phyloP scores from a whole-genome alignment of 164 flowering plant genomes.

The Vitis labrusca region DNA sequence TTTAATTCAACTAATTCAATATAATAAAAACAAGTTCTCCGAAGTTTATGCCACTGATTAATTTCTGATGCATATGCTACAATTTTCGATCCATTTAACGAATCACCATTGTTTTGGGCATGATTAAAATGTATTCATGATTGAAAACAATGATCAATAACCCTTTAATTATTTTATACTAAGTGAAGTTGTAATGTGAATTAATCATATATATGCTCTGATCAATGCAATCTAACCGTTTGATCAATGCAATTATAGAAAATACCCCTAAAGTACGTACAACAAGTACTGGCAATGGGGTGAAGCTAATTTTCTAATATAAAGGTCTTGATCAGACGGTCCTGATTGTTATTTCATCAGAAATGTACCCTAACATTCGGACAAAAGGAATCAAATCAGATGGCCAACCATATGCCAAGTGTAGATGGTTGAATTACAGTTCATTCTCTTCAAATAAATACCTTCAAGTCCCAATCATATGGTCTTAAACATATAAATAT shows the following conservation, averaged over 20 bases:
- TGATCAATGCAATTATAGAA: background rate
- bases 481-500: background rate
- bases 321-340: conserved; percentile 3
- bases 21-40: no score
- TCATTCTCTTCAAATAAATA: background rate
- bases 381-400: conserved; percentile 18
- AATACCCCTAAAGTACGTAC: conserved; percentile 7
- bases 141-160: no score
- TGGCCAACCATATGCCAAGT: background rate
- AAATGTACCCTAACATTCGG: conserved; percentile 20
- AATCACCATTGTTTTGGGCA: no score
- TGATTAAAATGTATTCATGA: no score
- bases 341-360: background rate
- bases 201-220: no score
- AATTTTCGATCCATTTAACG: no score
- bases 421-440: conserved; percentile 8
- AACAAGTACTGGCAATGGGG: conserved; percentile 14
- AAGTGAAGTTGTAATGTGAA: no score
- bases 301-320: background rate
- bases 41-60: no score
- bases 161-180: no score
- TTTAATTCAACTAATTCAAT: no score
- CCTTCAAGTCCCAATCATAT: background rate
- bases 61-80: no score
- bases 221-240: background rate